Percentiles rank a stretch among this genome's conserved stretches.
Evolutionary conservation across 1,139 yeast species (phyloP).

Genomic region (Pichia sp.): DNA sequence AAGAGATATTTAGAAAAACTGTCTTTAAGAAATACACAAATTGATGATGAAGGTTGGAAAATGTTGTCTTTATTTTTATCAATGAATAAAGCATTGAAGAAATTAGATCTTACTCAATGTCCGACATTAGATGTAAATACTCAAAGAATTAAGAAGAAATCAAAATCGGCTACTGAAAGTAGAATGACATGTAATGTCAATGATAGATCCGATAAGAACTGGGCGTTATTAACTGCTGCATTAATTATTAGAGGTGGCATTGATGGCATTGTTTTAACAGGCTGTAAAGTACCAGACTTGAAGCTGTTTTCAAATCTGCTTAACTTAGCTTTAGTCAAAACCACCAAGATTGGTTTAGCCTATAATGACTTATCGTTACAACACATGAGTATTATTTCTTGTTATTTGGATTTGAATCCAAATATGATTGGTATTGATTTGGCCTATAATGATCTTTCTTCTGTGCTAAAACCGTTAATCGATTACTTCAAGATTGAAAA

Average conservation of each 20-base stretch:
- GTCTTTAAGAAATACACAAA: conserved; percentile 64
- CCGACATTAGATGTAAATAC: conserved; percentile 54
- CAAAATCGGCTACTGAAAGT: conserved; percentile 19
- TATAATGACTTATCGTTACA: conserved; percentile 50
- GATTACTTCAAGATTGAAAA: conserved; percentile 29
- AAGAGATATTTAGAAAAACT: conserved; percentile 59
- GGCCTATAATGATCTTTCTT: conserved; percentile 59
- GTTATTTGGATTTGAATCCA: conserved; percentile 38
- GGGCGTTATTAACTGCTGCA: conserved; percentile 67
- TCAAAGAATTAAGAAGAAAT: conserved; percentile 38
- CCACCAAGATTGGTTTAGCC: conserved; percentile 60
- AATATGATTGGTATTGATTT: conserved; percentile 50
- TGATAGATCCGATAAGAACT: conserved; percentile 66
- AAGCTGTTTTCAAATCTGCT: conserved; percentile 52
- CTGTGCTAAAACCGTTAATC: conserved; percentile 46
- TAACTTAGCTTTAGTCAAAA: conserved; percentile 46
- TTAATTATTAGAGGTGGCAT: conserved; percentile 62
- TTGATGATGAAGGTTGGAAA: conserved; percentile 65
- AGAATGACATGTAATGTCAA: conserved; percentile 56
- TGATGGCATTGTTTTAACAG: conserved; percentile 65
- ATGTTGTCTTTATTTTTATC: conserved; percentile 63
- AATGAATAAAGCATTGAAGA: conserved; percentile 47
- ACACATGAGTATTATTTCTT: conserved; percentile 46
- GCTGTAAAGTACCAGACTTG: conserved; percentile 58
- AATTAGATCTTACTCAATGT: conserved; percentile 66